Evolutionary conservation across 768 basidiomycete species (phyloP).

Genomic region (Podaxis sp.): DNA sequence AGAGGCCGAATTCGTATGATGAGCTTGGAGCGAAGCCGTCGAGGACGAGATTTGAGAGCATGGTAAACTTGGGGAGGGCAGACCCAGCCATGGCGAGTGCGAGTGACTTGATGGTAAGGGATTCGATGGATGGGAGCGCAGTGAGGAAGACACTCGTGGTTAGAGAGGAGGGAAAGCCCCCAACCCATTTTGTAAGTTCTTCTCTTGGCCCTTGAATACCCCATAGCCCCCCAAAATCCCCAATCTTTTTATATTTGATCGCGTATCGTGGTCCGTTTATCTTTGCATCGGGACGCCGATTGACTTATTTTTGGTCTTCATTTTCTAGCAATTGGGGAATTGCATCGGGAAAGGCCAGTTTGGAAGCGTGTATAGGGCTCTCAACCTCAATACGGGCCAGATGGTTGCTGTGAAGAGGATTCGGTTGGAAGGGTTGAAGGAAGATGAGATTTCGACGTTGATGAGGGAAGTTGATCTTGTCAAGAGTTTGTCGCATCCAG

Average conservation of each 20-base stretch:
- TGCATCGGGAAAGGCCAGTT: slow-evolving; percentile 98
- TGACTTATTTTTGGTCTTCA: slow-evolving; percentile 5
- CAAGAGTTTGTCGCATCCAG: slow-evolving; percentile 87
- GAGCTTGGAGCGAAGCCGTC: slow-evolving; percentile 54
- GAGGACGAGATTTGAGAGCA: slow-evolving; percentile 70
- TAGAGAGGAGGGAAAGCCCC: slow-evolving; percentile 75
- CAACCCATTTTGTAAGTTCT: slow-evolving; percentile 76
- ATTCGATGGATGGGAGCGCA: slow-evolving; percentile 62
- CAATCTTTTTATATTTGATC: slow-evolving; percentile 12
- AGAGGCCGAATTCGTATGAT: slow-evolving; percentile 67
- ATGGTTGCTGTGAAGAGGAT: slow-evolving; percentile 99
- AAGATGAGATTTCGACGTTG: slow-evolving; percentile 85
- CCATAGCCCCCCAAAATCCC: slow-evolving; percentile 3
- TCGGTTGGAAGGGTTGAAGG: slow-evolving; percentile 83
- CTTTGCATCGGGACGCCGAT: background rate
- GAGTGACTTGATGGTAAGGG: slow-evolving; percentile 63
- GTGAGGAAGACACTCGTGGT: slow-evolving; percentile 71
- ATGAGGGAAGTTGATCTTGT: slow-evolving; percentile 95
- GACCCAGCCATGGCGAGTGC: slow-evolving; percentile 51
- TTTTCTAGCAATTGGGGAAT: slow-evolving; percentile 88
- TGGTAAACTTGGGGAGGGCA: slow-evolving; percentile 56
- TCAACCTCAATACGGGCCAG: slow-evolving; percentile 92
- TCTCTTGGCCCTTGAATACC: background rate
- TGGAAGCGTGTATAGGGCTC: slow-evolving; percentile 91
- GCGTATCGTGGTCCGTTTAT: slow-evolving; percentile 17